Evolutionary conservation across 371 early-diverging fungal species (phyloP).

Genomic region (Sporodiniella umbellata): DNA sequence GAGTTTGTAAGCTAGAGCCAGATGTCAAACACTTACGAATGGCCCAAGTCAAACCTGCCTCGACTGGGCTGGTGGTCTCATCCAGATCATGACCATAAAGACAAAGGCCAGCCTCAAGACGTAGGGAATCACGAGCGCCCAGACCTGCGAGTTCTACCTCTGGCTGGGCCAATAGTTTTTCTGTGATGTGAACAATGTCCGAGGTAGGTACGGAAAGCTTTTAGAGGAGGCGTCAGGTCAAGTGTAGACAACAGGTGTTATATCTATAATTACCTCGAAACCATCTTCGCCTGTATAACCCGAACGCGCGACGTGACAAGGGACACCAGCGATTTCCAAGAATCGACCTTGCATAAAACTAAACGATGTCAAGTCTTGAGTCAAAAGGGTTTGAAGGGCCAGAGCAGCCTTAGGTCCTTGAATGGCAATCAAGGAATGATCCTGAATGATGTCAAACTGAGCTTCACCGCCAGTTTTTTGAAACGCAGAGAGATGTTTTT

Average conservation of each 20-base stretch:
- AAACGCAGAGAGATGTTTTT: constrained; percentile 70
- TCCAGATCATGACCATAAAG: constrained; percentile 96
- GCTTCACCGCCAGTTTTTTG: constrained; percentile 88
- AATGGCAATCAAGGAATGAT: constrained; percentile 85
- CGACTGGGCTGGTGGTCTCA: constrained; percentile 89
- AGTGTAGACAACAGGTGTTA: no score
- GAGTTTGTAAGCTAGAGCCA: background rate
- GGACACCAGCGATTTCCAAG: constrained; percentile 75
- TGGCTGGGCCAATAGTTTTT: constrained; percentile 68
- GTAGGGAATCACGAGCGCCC: constrained; percentile 92
- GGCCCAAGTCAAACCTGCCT: constrained; percentile 94
- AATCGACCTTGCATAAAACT: constrained; percentile 85
- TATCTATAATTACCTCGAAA: constrained; percentile 74
- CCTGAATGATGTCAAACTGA: constrained; percentile 78
- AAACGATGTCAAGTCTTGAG: constrained; percentile 61
- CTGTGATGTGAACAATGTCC: constrained; percentile 67
- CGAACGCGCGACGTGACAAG: constrained; percentile 89
- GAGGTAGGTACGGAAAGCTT: constrained; percentile 81
- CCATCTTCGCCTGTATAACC: constrained; percentile 99
- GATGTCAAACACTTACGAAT: constrained; percentile 57
- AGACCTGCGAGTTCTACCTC: constrained; percentile 92
- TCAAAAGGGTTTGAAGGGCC: constrained; percentile 55
- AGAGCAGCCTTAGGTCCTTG: constrained; percentile 83
- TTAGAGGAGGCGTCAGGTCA: background rate
- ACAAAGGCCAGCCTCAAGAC: constrained; percentile 96